These are phyloP conservation scores for Ceratobasidium papillatum DNA, from an alignment of 1,284 basidiomycete species.

Conservation along the genomic window DNA sequence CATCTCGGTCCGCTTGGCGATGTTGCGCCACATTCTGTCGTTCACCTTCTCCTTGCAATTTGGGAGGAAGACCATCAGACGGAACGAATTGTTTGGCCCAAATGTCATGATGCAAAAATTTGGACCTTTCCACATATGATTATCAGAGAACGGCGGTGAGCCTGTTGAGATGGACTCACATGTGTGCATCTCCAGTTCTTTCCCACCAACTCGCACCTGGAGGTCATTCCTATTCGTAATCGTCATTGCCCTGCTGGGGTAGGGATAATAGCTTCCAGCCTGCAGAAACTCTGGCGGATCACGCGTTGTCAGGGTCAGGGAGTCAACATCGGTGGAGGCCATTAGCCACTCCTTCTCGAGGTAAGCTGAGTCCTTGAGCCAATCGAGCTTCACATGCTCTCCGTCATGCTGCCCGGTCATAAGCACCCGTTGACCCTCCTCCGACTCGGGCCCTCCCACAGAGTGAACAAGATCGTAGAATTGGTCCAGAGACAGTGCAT, in stretches of 20 bases:
- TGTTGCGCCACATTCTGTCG: not conserved
- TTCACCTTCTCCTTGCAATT: not conserved
- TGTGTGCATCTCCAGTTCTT: not conserved
- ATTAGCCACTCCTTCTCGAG: not conserved
- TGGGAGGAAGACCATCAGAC: not conserved
- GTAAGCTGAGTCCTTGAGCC: not conserved
- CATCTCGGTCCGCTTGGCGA: not conserved
- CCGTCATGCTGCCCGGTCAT: not conserved
- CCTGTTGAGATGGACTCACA: not conserved
- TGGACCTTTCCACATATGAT: not conserved
- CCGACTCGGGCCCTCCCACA: not conserved
- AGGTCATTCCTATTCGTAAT: not conserved
- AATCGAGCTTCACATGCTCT: not conserved
- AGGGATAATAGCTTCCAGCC: not conserved
- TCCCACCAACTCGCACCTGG: not conserved
- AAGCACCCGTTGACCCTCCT: not conserved
- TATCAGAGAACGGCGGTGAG: not conserved
- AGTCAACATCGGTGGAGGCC: not conserved
- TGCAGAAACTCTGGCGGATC: not conserved
- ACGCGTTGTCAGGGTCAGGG: not conserved
- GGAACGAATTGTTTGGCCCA: slow-evolving; percentile 22
- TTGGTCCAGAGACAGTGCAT: not conserved
- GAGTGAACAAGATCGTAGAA: not conserved
- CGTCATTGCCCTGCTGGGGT: not conserved
- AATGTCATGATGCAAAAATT: slow-evolving; percentile 5